phyloP scores from a whole-genome alignment of 2,329 filamentous ascomycete species.

The Ophiostoma sp. region DNA sequence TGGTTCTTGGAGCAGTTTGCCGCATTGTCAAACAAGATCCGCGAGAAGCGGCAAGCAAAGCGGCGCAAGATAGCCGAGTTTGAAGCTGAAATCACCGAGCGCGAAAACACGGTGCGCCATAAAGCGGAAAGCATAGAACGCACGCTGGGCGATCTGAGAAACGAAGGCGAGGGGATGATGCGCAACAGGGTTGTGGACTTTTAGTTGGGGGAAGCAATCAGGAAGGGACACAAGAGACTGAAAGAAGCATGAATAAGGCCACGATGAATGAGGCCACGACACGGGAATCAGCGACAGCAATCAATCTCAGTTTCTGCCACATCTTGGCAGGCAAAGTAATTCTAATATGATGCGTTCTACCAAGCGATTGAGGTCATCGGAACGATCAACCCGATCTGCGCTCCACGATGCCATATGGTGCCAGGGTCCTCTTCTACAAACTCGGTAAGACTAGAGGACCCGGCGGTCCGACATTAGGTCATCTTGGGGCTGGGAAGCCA shows the following conservation, averaged over 20 bases:
- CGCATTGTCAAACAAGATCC: slow-evolving; percentile 44
- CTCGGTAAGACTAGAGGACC: not conserved
- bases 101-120: slow-evolving; percentile 49
- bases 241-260: not conserved
- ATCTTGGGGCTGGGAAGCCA: not conserved
- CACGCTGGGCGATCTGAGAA: slow-evolving; percentile 50
- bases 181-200: slow-evolving; percentile 38
- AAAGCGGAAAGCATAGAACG: slow-evolving; percentile 50
- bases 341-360: not conserved
- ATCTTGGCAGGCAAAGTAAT: not conserved
- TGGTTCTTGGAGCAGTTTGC: slow-evolving; percentile 55
- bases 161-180: slow-evolving; percentile 53
- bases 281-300: too few relatives aligned
- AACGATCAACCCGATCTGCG: not conserved
- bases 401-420: not conserved
- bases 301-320: too few relatives aligned
- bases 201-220: slow-evolving; percentile 20
- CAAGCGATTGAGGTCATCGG: not conserved
- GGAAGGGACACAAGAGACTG: not conserved
- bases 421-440: not conserved
- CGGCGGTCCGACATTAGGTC: not conserved
- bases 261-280: too few relatives aligned
- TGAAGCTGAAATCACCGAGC: slow-evolving; percentile 49
- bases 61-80: slow-evolving; percentile 46
- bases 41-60: slow-evolving; percentile 45